Conservation (phyloP, 2,329 filamentous ascomycete genomes). For the Trichophyton benhamiae region DNA sequence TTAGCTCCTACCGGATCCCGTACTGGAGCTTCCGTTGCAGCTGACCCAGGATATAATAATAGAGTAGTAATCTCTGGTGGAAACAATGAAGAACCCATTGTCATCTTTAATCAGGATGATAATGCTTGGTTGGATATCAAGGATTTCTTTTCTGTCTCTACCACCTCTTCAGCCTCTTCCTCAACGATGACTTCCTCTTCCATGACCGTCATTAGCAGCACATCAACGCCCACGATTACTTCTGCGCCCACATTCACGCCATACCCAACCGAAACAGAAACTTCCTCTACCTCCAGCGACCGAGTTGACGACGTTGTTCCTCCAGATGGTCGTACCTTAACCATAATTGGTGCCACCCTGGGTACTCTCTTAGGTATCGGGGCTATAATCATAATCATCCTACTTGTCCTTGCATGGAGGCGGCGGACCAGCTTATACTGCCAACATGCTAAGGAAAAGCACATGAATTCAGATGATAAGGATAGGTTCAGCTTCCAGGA, state of each 20-base stretch:
- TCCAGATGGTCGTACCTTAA: slow-evolving; percentile 27
- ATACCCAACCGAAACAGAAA: slow-evolving; percentile 16
- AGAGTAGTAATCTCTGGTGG: slow-evolving; percentile 71
- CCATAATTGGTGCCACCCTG: slow-evolving; percentile 68
- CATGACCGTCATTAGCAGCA: not conserved
- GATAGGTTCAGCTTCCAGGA: slow-evolving; percentile 41
- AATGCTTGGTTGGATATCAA: slow-evolving; percentile 71
- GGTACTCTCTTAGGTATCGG: slow-evolving; percentile 68
- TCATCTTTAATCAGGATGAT: slow-evolving; percentile 61
- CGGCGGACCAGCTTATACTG: slow-evolving; percentile 9
- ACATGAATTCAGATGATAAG: slow-evolving; percentile 42
- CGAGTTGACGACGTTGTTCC: slow-evolving; percentile 22
- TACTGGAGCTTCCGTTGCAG: slow-evolving; percentile 59
- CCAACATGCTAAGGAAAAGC: slow-evolving; percentile 37
- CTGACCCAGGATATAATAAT: slow-evolving; percentile 50
- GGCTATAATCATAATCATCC: slow-evolving; percentile 55
- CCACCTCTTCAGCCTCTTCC: slow-evolving; percentile 15
- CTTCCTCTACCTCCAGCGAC: slow-evolving; percentile 21
- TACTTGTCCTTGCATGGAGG: slow-evolving; percentile 42
- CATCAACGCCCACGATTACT: not conserved
- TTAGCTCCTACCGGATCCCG: slow-evolving; percentile 55
- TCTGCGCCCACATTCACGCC: slow-evolving; percentile 22
- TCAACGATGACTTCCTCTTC: slow-evolving; percentile 15
- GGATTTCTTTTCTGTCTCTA: slow-evolving; percentile 41
- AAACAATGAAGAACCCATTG: slow-evolving; percentile 51